Percentiles rank a stretch among this genome's conserved stretches.
Evolutionary conservation across 129 eudicot species (phyloP).

Genomic region (Sambucus nigra): DNA sequence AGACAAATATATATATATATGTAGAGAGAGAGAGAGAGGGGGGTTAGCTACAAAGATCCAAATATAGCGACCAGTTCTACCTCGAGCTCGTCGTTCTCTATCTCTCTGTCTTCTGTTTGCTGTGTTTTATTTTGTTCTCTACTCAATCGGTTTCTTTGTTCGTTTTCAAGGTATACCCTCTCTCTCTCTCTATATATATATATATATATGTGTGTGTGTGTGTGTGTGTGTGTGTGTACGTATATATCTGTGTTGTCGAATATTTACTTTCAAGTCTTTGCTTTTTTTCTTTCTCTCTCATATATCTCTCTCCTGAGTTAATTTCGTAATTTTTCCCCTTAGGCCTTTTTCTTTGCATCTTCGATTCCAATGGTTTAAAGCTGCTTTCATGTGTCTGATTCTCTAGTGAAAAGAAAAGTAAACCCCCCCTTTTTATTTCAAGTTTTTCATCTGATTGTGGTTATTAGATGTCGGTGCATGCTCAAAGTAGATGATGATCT

Average conservation of each 20-base stretch:
- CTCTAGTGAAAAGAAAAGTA: no score
- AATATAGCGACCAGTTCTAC: slow-evolving; percentile 4
- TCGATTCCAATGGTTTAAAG: slow-evolving; percentile 46
- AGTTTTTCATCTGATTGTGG: slow-evolving; percentile 8
- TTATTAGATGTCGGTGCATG: slow-evolving; percentile 42
- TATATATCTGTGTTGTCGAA: slow-evolving; percentile 6
- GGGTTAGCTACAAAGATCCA: slow-evolving; percentile 15
- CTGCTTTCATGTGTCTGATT: slow-evolving; percentile 50
- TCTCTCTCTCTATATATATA: no score
- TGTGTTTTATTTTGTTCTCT: neutral
- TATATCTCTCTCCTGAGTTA: slow-evolving; percentile 1
- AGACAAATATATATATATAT: slow-evolving; percentile 11
- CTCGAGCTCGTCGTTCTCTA: slow-evolving; percentile 31
- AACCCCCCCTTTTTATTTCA: slow-evolving; percentile 24
- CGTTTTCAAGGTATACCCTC: slow-evolving; percentile 13
- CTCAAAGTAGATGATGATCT: slow-evolving; percentile 14
- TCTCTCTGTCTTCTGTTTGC: slow-evolving; percentile 5
- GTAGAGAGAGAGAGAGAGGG: slow-evolving; percentile 18
- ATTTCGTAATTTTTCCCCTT: slow-evolving; percentile 24
- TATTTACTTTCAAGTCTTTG: slow-evolving; percentile 5
- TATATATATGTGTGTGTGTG: no score
- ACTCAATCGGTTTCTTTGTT: slow-evolving; percentile 27
- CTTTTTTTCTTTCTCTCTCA: neutral
- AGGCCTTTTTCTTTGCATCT: slow-evolving; percentile 39
- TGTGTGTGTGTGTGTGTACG: no score